Evolutionary conservation across 2,329 filamentous ascomycete species (phyloP).

Genomic region (Cladophialophora carrionii): DNA sequence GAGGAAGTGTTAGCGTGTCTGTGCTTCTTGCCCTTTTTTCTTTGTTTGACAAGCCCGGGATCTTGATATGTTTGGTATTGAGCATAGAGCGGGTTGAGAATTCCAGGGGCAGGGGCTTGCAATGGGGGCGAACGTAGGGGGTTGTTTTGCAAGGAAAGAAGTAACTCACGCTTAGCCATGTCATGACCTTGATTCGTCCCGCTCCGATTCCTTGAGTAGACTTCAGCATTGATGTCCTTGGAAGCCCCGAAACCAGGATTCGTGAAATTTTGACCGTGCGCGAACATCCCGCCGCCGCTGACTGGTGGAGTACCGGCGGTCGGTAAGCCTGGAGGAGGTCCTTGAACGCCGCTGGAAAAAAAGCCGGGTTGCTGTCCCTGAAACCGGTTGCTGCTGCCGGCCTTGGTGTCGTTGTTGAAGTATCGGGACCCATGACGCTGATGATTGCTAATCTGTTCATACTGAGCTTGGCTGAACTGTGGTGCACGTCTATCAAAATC

Average conservation of each 20-base stretch:
- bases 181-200: conserved; percentile 72
- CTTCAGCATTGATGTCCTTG: conserved; percentile 73
- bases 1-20: conserved; percentile 99
- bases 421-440: conserved; percentile 80
- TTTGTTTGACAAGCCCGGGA: conserved; percentile 87
- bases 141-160: conserved; percentile 89
- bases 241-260: conserved; percentile 63
- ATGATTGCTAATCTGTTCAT: conserved; percentile 63
- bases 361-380: conserved; percentile 60
- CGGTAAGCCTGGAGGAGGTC: conserved; percentile 92
- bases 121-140: conserved; percentile 78
- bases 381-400: conserved; percentile 45
- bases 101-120: conserved; percentile 78
- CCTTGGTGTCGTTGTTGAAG: conserved; percentile 72
- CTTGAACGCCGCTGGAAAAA: conserved; percentile 83
- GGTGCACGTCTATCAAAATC: conserved; percentile 59
- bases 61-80: conserved; percentile 78
- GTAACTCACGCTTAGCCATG: conserved; percentile 96
- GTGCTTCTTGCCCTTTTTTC: conserved; percentile 99
- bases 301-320: conserved; percentile 91
- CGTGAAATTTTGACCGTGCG: conserved; percentile 82
- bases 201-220: conserved; percentile 74
- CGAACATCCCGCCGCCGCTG: conserved; percentile 78
- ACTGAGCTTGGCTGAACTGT: conserved; percentile 66
- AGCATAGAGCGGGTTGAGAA: conserved; percentile 90